A percentile compares a stretch with the other conserved stretches of the same genome.
phyloP scores from a whole-genome alignment of 192 early-diverging fungal species.

The Fimicolochytrium jonesii region DNA sequence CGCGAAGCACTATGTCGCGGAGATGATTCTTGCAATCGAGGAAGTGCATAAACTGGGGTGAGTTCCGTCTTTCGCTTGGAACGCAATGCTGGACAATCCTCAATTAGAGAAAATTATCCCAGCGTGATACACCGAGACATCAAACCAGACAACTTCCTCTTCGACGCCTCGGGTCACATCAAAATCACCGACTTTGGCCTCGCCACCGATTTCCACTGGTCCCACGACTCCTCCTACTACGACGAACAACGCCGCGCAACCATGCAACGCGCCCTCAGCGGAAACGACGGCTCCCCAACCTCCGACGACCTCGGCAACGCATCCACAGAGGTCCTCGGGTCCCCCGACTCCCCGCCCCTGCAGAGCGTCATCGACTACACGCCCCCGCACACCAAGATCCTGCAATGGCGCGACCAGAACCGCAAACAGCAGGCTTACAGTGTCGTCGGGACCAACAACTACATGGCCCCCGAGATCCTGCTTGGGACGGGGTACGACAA shows the following conservation, averaged over 20 bases:
- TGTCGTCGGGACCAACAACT: constrained; percentile 51
- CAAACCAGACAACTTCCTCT: constrained; percentile 73
- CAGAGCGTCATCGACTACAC: constrained; percentile 6
- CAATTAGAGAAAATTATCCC: constrained; percentile 14
- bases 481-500: constrained; percentile 51
- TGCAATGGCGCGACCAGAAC: constrained; percentile 31
- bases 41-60: constrained; percentile 52
- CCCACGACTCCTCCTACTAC: constrained; percentile 59
- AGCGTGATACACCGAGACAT: constrained; percentile 58
- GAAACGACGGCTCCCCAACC: neutral
- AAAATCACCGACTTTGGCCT: constrained; percentile 69
- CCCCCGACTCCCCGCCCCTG: constrained; percentile 3
- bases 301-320: neutral
- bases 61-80: no score
- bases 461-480: constrained; percentile 53
- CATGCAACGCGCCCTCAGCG: constrained; percentile 11
- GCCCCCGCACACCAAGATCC: constrained; percentile 23
- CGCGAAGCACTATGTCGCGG: constrained; percentile 41
- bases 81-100: neutral
- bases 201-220: constrained; percentile 65
- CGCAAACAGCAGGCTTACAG: constrained; percentile 41
- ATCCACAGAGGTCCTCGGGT: neutral
- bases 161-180: constrained; percentile 63
- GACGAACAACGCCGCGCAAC: constrained; percentile 51
- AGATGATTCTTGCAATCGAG: constrained; percentile 50